Conservation (phyloP, 805 yeast genomes). For the Candida succiphila region DNA sequence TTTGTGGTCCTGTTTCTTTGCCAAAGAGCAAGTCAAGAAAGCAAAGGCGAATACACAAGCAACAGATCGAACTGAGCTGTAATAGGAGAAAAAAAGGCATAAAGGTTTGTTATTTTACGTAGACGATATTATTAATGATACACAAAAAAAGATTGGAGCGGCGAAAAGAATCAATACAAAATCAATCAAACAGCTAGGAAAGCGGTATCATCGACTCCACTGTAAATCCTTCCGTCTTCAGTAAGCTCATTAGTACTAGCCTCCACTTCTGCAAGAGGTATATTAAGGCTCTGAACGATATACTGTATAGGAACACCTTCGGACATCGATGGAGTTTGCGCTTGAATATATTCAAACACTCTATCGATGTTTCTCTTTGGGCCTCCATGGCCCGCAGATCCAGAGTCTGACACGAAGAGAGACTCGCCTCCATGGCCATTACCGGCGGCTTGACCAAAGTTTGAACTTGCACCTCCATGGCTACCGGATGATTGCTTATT, state of each 20-base stretch:
- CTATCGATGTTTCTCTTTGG: constrained; percentile 25
- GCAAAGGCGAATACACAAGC: not conserved
- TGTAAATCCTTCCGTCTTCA: constrained; percentile 61
- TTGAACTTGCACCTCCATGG: constrained; percentile 8
- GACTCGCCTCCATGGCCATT: constrained; percentile 13
- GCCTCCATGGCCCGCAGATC: constrained; percentile 18
- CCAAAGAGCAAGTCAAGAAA: no score
- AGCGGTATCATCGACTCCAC: constrained; percentile 58
- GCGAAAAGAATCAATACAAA: constrained; percentile 6
- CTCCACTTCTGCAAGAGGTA: constrained; percentile 39
- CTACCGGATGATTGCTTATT: no score
- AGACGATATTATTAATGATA: not conserved
- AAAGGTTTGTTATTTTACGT: no score
- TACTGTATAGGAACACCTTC: constrained; percentile 69
- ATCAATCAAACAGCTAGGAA: constrained; percentile 38
- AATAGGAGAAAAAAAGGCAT: no score
- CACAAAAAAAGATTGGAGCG: not conserved
- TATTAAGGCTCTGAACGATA: constrained; percentile 45
- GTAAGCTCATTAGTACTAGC: constrained; percentile 42
- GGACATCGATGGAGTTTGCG: constrained; percentile 46
- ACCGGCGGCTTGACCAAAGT: constrained; percentile 14
- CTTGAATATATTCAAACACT: constrained; percentile 37
- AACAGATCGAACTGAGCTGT: no score
- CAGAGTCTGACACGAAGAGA: constrained; percentile 35
- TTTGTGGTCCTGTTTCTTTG: constrained; percentile 54